phyloP scores from a whole-genome alignment of 148 eudicot genomes.

The Fallopia convolvulus region DNA sequence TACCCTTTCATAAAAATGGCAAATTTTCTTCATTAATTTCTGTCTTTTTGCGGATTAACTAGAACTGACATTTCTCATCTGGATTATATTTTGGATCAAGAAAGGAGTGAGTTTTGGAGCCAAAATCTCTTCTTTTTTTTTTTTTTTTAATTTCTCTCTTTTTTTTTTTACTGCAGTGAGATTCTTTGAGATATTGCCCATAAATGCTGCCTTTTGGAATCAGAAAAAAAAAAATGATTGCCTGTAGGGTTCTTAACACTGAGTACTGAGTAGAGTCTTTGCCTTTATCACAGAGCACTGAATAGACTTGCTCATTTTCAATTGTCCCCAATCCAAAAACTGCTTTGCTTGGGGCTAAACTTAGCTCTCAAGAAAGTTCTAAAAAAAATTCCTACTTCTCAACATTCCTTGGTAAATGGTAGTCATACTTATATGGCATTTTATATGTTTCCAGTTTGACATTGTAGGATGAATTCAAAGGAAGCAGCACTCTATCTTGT shows the following conservation, averaged over 20 bases:
- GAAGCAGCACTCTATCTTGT: neutral
- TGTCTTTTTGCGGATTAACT: neutral
- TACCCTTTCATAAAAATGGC: neutral
- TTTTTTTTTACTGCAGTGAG: neutral
- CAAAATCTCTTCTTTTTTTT: neutral
- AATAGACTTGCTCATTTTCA: neutral
- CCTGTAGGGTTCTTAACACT: conserved; percentile 2
- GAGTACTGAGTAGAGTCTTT: neutral
- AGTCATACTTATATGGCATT: neutral
- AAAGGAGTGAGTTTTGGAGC: neutral
- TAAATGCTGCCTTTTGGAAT: conserved; percentile 4
- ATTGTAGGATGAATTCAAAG: conserved; percentile 2
- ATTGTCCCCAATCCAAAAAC: neutral
- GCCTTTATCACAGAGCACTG: neutral
- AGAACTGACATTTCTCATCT: neutral
- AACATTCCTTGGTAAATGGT: neutral
- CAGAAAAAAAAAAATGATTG: neutral
- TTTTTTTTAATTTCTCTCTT: neutral
- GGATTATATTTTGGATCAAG: neutral
- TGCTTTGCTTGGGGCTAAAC: neutral
- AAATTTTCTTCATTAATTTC: neutral
- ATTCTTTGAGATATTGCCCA: conserved; percentile 2
- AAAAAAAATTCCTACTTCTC: no score
- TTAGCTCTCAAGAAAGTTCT: neutral
- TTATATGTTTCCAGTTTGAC: neutral